Percentiles rank a stretch among this genome's conserved stretches.
Conservation (phyloP, 2,329 filamentous ascomycete genomes). For the Akanthomyces uredinophilus region DNA sequence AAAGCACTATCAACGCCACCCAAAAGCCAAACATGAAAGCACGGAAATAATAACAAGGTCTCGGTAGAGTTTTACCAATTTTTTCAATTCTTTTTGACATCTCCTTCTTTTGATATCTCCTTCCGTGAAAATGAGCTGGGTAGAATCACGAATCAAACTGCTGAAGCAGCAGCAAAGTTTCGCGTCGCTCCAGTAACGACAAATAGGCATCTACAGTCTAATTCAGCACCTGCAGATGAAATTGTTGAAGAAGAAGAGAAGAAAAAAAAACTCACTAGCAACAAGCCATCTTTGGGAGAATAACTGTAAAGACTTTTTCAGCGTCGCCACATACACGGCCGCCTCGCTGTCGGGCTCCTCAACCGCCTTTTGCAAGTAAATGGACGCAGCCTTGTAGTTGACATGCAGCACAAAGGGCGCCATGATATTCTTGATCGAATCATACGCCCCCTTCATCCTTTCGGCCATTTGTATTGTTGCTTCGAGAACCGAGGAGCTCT, state of each 20-base stretch:
- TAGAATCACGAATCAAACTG: background rate
- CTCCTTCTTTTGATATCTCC: no score
- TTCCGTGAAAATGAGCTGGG: no score
- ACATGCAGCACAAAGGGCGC: constrained; percentile 2
- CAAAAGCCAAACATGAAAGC: no score
- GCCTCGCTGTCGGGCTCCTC: background rate
- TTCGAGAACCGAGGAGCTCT: background rate
- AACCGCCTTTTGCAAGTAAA: background rate
- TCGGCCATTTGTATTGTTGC: constrained; percentile 4
- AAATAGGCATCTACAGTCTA: background rate
- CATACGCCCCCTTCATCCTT: background rate
- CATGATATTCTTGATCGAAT: background rate
- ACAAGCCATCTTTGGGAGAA: constrained; percentile 3
- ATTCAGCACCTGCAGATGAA: background rate
- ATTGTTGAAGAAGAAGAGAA: background rate
- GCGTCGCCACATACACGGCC: background rate
- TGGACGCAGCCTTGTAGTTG: constrained; percentile 10
- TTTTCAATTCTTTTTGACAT: no score
- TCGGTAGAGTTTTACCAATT: no score
- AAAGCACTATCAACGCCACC: no score
- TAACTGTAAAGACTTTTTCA: background rate
- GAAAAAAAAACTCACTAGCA: background rate
- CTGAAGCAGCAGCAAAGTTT: constrained; percentile 4
- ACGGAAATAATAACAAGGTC: no score
- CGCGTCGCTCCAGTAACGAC: constrained; percentile 1